Conservation (phyloP, 306 rosid species). For the Cotoneaster glaucophyllus region DNA sequence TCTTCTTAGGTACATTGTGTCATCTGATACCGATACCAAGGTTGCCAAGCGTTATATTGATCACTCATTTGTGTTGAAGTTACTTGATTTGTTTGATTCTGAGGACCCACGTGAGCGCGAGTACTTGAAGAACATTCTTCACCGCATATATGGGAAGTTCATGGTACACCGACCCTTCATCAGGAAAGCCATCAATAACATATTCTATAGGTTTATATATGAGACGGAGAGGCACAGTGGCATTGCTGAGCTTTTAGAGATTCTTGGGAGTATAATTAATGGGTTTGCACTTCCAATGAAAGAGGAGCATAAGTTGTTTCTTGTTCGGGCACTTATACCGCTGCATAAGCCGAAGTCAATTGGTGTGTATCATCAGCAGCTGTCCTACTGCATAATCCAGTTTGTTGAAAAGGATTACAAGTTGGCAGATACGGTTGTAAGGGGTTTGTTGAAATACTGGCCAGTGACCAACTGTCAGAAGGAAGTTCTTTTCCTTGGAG, state of each 20-base stretch:
- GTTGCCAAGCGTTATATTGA: slow-evolving; percentile 86
- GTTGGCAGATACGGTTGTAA: slow-evolving; percentile 81
- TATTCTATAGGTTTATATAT: slow-evolving; percentile 81
- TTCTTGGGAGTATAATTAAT: slow-evolving; percentile 90
- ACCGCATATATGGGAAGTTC: slow-evolving; percentile 90
- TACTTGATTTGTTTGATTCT: slow-evolving; percentile 80
- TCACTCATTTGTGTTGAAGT: slow-evolving; percentile 82
- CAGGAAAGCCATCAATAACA: slow-evolving; percentile 87
- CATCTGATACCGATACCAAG: slow-evolving; percentile 88
- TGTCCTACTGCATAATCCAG: slow-evolving; percentile 91
- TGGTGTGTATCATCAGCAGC: slow-evolving; percentile 71
- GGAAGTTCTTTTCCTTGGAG: slow-evolving; percentile 96
- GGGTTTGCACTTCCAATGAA: slow-evolving; percentile 99
- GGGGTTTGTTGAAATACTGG: slow-evolving; percentile 96
- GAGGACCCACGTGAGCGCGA: slow-evolving; percentile 95
- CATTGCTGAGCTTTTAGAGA: slow-evolving; percentile 91
- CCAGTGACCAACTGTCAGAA: slow-evolving; percentile 86
- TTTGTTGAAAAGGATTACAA: slow-evolving; percentile 95
- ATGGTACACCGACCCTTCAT: slow-evolving; percentile 99
- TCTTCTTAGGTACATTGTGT: slow-evolving; percentile 78
- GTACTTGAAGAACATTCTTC: slow-evolving; percentile 90
- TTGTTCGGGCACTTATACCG: slow-evolving; percentile 87
- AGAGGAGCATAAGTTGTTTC: slow-evolving; percentile 96
- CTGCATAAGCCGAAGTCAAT: slow-evolving; percentile 80
- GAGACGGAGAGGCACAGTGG: slow-evolving; percentile 89